Evolutionary conservation across 768 basidiomycete species (phyloP), one percentile per base, ranked within the genome.

Genomic region (Russula sp.): DNA sequence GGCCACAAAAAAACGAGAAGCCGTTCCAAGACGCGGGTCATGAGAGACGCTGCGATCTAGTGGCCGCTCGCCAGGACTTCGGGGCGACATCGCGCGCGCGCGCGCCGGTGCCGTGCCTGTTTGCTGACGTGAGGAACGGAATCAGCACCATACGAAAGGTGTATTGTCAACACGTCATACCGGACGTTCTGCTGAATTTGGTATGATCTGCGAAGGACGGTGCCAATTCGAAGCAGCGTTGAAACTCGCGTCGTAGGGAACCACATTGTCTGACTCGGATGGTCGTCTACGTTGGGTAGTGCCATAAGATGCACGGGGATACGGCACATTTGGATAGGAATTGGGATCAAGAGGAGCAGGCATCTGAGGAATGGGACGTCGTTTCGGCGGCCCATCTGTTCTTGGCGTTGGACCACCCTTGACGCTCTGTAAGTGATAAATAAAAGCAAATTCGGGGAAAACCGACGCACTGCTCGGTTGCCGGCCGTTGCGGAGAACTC

Each of bases 321-420:
- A 54, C 34, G 51, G 4, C 34, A 31, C 37, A 22, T 40, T 54
- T 53, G 52, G 6, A 20, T 39, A 18, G 20, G 61, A 31, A 18
- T 52, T 49, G n/a, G 62, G 57, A 14, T 57, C 57, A 54, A 63
- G 63, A 48, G 63, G 63, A 18, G 58, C 53, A 35, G 63, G 58
- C 63, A 64, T 64, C 49, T 56, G 63, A 14, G 49, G 63, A 9
- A 39, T 47, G 16, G 63, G 63, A 11, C 35, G 49, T 37, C 47
- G 58, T 34, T 32, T 64, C 16, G 58, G 63, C 31, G 59, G 63
- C 7, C 58, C 58, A 27, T 59, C 48, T n/a, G 53, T 52, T 37
- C 39, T 34, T 6, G 53, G 53, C 4, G 18, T 18, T 6, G 22
- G 16, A 42, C 16, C 47, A 32, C 14, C 58, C 53, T 55, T 54